These are phyloP conservation scores for Trametes elegans DNA, from an alignment of 768 basidiomycete species.

Conservation along the genomic window DNA sequence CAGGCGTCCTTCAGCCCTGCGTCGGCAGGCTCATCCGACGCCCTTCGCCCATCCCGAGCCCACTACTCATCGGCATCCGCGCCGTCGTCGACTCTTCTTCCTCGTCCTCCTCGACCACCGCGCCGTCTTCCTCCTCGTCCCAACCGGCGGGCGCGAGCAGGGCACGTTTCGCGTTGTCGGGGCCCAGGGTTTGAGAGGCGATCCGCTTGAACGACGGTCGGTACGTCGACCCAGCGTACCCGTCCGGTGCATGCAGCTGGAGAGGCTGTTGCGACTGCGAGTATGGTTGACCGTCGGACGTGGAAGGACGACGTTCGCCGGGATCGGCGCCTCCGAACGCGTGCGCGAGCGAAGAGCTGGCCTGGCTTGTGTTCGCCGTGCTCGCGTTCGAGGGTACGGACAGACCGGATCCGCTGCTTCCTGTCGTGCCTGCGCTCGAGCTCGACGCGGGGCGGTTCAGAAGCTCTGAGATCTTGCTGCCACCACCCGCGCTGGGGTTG, in stretches of 20 bases:
- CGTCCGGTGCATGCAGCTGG: not conserved
- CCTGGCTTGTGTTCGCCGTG: constrained; percentile 33
- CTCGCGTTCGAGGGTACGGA: constrained; percentile 26
- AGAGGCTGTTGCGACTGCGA: not conserved
- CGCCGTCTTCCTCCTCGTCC: constrained; percentile 27
- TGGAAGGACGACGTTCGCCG: not conserved
- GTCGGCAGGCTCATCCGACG: constrained; percentile 10
- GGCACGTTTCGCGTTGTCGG: constrained; percentile 52
- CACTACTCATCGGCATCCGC: not conserved
- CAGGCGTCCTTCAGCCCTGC: constrained; percentile 5
- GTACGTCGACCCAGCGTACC: constrained; percentile 14
- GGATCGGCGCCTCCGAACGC: constrained; percentile 14
- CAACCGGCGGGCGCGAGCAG: constrained; percentile 37
- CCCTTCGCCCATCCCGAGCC: not conserved
- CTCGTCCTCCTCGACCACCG: constrained; percentile 3
- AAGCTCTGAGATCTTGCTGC: constrained; percentile 22
- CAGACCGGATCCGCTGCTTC: constrained; percentile 2
- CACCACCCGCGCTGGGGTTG: not conserved
- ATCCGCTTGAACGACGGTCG: constrained; percentile 73
- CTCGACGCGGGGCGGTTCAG: constrained; percentile 37
- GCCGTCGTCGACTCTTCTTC: not conserved
- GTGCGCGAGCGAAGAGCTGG: constrained; percentile 22
- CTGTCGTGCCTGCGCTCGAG: constrained; percentile 26
- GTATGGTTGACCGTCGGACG: not conserved
- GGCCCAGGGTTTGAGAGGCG: constrained; percentile 71